Percentiles rank a stretch among this genome's conserved stretches.
Evolutionary conservation across 2,329 filamentous ascomycete species (phyloP).

Genomic region (Pseudocercospora eumusae): DNA sequence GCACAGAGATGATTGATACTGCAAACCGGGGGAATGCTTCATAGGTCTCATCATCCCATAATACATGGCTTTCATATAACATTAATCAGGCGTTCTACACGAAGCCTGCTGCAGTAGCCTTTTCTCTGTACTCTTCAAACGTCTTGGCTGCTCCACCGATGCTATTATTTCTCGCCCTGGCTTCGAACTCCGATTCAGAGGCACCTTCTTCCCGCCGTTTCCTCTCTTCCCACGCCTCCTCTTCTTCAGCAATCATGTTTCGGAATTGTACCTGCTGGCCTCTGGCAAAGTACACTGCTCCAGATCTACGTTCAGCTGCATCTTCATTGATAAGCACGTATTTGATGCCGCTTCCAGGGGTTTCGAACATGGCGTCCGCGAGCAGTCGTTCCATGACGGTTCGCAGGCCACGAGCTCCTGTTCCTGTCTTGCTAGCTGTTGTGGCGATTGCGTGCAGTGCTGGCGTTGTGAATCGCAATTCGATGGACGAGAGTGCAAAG

Average conservation of each 20-base stretch:
- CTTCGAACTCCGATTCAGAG: constrained; percentile 32
- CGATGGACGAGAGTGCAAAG: constrained; percentile 75
- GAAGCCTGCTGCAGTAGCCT: constrained; percentile 41
- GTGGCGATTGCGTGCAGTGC: constrained; percentile 80
- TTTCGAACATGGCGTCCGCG: constrained; percentile 51
- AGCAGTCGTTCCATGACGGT: constrained; percentile 53
- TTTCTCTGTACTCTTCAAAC: constrained; percentile 53
- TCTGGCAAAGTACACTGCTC: constrained; percentile 48
- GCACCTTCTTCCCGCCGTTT: constrained; percentile 34
- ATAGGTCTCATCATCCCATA: constrained; percentile 12
- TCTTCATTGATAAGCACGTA: constrained; percentile 51
- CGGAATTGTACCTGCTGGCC: constrained; percentile 46
- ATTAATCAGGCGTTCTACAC: constrained; percentile 13
- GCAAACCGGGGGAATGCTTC: background rate
- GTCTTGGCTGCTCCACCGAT: constrained; percentile 38
- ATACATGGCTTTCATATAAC: background rate
- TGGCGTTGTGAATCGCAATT: constrained; percentile 78
- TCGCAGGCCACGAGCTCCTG: constrained; percentile 60
- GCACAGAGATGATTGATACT: background rate
- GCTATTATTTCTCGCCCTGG: constrained; percentile 34
- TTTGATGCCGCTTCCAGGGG: constrained; percentile 49
- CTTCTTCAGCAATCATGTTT: constrained; percentile 45
- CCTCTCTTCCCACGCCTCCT: constrained; percentile 50
- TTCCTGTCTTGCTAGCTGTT: constrained; percentile 67
- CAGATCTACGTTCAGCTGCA: constrained; percentile 46